Evolutionary conservation across 1,284 basidiomycete genomes (phyloP).

Genomic region (Pyrrhoderma lamaoense): DNA sequence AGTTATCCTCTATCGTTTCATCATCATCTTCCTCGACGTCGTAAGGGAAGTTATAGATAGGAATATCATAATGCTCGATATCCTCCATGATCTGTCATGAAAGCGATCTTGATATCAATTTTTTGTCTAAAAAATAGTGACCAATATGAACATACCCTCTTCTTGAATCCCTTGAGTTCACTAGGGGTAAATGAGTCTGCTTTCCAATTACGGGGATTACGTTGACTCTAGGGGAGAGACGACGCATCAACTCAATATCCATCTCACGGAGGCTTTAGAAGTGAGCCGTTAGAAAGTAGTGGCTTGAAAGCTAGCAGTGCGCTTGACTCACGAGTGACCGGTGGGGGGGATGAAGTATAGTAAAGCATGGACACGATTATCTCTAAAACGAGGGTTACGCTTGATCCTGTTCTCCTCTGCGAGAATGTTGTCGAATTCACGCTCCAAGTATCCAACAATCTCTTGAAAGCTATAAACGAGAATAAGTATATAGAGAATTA

Average conservation of each 20-base stretch:
- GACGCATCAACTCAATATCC: constrained; percentile 98
- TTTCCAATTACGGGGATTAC: constrained; percentile 99
- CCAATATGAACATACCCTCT: constrained; percentile 56
- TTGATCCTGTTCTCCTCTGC: constrained; percentile 99
- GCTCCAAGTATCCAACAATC: constrained; percentile 94
- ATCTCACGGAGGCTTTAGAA: constrained; percentile 82
- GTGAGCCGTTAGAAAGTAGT: constrained; percentile 26
- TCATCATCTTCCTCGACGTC: constrained; percentile 99
- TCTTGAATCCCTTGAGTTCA: constrained; percentile 94
- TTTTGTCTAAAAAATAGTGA: constrained; percentile 6
- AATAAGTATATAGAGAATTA: neutral
- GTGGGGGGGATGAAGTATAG: constrained; percentile 98
- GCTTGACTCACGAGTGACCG: constrained; percentile 58
- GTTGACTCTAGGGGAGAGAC: constrained; percentile 93
- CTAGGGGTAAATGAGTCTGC: constrained; percentile 90
- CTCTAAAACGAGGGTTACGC: constrained; percentile 98
- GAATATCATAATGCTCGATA: constrained; percentile 97
- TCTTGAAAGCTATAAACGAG: constrained; percentile 73
- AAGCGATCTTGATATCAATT: constrained; percentile 10
- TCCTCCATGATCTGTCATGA: constrained; percentile 89
- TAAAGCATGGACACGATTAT: constrained; percentile 93
- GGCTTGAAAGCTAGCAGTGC: no score
- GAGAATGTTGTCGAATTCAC: constrained; percentile 98
- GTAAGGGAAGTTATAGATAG: constrained; percentile 99
- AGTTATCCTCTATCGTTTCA: constrained; percentile 97